phyloP scores from a whole-genome alignment of 2,329 filamentous ascomycete species.

The Aquanectria penicillioides region DNA sequence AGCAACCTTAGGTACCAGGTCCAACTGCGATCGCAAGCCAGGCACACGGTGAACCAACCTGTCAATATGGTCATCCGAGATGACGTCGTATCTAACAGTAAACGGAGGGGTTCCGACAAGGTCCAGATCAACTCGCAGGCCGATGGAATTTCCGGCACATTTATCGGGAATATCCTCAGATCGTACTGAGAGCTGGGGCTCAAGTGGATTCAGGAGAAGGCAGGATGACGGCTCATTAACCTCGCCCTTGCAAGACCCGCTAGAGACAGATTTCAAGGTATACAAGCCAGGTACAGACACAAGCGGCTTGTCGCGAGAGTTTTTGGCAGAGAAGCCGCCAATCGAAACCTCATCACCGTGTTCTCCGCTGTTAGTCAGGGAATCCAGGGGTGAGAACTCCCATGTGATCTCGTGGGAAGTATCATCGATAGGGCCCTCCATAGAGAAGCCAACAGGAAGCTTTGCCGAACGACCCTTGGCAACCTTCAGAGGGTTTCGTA shows the following conservation, averaged over 20 bases:
- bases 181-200: constrained; percentile 79
- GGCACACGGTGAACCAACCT: constrained; percentile 67
- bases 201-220: constrained; percentile 87
- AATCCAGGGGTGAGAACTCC: constrained; percentile 80
- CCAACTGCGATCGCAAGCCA: constrained; percentile 84
- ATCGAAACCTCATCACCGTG: constrained; percentile 68
- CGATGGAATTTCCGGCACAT: constrained; percentile 93
- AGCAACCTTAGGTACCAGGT: constrained; percentile 82
- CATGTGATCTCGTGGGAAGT: constrained; percentile 80
- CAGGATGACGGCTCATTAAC: constrained; percentile 95
- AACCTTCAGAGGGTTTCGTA: constrained; percentile 83
- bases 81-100: constrained; percentile 79
- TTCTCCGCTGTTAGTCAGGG: constrained; percentile 75
- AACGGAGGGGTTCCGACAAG: constrained; percentile 94
- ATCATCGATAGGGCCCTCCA: constrained; percentile 67
- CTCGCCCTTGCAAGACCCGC: constrained; percentile 85
- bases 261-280: constrained; percentile 81
- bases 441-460: constrained; percentile 77
- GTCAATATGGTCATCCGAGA: constrained; percentile 67
- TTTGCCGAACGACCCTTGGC: constrained; percentile 75
- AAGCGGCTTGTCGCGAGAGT: constrained; percentile 68
- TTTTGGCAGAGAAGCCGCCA: constrained; percentile 70
- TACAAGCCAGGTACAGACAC: constrained; percentile 88
- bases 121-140: constrained; percentile 87
- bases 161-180: constrained; percentile 91